Percentiles rank a stretch among this genome's conserved stretches.
These are phyloP conservation scores for Calonectria pauciramosa DNA, from an alignment of 2,329 filamentous ascomycete genomes.

Conservation along the genomic window DNA sequence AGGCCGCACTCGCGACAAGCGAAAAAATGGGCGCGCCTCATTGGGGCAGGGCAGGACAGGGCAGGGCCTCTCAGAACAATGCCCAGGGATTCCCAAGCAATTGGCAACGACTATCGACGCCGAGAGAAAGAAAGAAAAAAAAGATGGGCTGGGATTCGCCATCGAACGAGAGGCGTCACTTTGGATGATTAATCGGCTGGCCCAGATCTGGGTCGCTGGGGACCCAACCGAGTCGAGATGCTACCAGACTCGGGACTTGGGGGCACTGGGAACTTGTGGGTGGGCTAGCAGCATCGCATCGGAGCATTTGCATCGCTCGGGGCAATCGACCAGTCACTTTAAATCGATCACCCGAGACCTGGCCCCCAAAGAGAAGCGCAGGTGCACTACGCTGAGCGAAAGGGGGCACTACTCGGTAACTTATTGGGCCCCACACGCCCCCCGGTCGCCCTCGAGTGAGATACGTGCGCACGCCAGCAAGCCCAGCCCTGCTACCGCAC, in stretches of 20 bases:
- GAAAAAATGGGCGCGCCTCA: neutral
- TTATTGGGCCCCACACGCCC: neutral
- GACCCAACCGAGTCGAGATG: slow-evolving; percentile 23
- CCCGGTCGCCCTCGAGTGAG: neutral
- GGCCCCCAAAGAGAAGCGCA: neutral
- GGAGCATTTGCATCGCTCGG: slow-evolving; percentile 21
- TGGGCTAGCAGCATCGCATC: slow-evolving; percentile 19
- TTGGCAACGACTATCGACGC: neutral
- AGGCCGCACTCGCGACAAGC: neutral
- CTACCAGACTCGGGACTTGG: neutral
- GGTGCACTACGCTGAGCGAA: neutral
- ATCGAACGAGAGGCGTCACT: slow-evolving; percentile 28
- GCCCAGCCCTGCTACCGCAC: neutral
- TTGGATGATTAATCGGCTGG: slow-evolving; percentile 29
- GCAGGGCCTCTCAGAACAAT: neutral
- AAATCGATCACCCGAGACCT: slow-evolving; percentile 24
- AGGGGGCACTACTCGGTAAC: neutral
- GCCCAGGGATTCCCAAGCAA: neutral
- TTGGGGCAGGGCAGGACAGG: neutral
- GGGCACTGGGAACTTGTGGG: neutral
- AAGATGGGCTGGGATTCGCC: neutral
- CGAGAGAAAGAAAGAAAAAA: neutral
- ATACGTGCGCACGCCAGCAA: neutral
- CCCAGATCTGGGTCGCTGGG: slow-evolving; percentile 30
- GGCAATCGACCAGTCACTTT: slow-evolving; percentile 22